Evolutionary conservation across 2,329 filamentous ascomycete genomes (phyloP).

Genomic region (Penicillium rolfsii): DNA sequence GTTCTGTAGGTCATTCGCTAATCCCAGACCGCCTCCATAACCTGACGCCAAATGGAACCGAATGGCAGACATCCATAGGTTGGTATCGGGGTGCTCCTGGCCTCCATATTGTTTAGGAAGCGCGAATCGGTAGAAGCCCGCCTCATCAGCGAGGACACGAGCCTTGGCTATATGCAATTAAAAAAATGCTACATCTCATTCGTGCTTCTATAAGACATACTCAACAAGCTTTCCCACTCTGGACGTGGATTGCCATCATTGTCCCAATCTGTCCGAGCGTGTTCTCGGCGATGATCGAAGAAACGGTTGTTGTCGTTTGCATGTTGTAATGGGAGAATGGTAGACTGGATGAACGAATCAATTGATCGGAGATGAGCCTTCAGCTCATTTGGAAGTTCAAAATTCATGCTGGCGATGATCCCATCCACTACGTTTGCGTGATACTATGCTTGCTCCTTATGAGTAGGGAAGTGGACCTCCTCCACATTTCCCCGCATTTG

Average conservation of each 20-base stretch:
- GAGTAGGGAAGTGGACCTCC: not conserved
- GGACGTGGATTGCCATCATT: slow-evolving; percentile 58
- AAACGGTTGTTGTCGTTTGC: slow-evolving; percentile 64
- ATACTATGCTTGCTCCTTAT: not conserved
- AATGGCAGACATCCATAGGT: slow-evolving; percentile 67
- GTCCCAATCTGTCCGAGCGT: slow-evolving; percentile 65
- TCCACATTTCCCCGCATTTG: slow-evolving; percentile 24
- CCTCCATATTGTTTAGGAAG: slow-evolving; percentile 61
- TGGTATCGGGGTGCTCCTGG: slow-evolving; percentile 46
- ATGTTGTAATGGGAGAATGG: slow-evolving; percentile 50
- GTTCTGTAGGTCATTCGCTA: slow-evolving; percentile 67
- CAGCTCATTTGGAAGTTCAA: slow-evolving; percentile 58
- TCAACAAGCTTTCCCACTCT: slow-evolving; percentile 62
- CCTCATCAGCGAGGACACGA: slow-evolving; percentile 57
- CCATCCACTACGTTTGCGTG: not conserved
- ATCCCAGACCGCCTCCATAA: slow-evolving; percentile 53
- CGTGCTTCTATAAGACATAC: not conserved
- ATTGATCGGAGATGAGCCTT: slow-evolving; percentile 53
- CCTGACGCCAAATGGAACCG: slow-evolving; percentile 60
- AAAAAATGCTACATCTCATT: not conserved
- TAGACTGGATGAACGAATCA: slow-evolving; percentile 60
- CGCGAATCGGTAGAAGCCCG: slow-evolving; percentile 64
- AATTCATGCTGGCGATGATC: slow-evolving; percentile 52
- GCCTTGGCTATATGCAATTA: slow-evolving; percentile 42
- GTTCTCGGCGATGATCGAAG: slow-evolving; percentile 67